These are phyloP conservation scores for Leucocoprinus leucothites DNA, from an alignment of 768 basidiomycete species.

Conservation along the genomic window DNA sequence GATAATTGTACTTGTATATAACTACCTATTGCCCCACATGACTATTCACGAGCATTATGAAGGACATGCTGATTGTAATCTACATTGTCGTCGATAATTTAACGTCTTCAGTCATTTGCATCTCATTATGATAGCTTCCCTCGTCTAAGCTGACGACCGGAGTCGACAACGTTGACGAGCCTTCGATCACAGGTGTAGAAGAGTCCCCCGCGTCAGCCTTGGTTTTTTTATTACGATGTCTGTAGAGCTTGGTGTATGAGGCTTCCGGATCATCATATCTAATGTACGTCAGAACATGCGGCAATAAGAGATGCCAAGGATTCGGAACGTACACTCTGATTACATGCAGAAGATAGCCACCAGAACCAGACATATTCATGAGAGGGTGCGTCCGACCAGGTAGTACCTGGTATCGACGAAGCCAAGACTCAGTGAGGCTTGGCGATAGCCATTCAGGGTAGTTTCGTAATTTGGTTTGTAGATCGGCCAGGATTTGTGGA, in stretches of 20 bases:
- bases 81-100: background rate
- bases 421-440: conserved; percentile 80
- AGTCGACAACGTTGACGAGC: background rate
- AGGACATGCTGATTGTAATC: too few species aligned
- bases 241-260: conserved; percentile 46
- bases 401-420: conserved; percentile 88
- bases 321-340: conserved; percentile 69
- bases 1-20: background rate
- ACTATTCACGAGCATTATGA: too few species aligned
- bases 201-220: conserved; percentile 17
- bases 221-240: conserved; percentile 39
- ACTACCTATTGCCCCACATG: background rate
- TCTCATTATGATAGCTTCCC: background rate
- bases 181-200: conserved; percentile 7
- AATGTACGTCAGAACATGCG: background rate
- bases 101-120: background rate
- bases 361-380: conserved; percentile 88
- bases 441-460: conserved; percentile 71
- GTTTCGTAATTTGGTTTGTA: conserved; percentile 68
- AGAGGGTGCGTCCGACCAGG: conserved; percentile 95
- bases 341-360: conserved; percentile 82
- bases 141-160: background rate
- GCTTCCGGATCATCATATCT: conserved; percentile 70
- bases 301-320: background rate
- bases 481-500: conserved; percentile 66